Evolutionary conservation across 352 stramenopile species (phyloP).

Genomic region (Saprolegnia parasitica): DNA sequence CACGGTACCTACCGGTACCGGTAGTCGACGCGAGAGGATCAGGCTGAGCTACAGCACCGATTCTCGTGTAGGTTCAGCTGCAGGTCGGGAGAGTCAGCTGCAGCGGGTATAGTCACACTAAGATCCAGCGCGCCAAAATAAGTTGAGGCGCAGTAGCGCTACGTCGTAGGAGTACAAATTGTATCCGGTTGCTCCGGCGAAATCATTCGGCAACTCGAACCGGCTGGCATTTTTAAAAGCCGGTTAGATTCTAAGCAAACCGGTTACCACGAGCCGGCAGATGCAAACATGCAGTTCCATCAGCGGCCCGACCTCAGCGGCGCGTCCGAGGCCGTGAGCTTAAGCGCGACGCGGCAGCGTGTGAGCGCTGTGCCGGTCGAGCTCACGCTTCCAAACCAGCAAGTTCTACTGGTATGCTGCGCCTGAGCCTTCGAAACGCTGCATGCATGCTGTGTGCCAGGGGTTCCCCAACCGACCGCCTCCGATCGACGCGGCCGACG

Average conservation of each 20-base stretch:
- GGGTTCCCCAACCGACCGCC: neutral
- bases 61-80: too few species aligned
- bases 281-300: constrained; percentile 17
- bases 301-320: constrained; percentile 19
- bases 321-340: neutral
- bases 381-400: constrained; percentile 6
- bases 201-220: neutral
- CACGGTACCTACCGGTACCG: too few species aligned
- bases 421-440: neutral
- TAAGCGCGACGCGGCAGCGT: constrained; percentile 1
- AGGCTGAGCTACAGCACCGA: too few species aligned
- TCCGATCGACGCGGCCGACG: neutral
- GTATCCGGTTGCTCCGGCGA: neutral
- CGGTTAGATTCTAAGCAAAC: too few species aligned
- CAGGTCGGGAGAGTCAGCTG: too few species aligned
- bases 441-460: neutral
- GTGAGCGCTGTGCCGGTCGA: constrained; percentile 2
- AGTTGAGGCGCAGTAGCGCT: neutral
- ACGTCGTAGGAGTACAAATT: neutral
- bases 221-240: too few species aligned
- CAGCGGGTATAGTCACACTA: neutral
- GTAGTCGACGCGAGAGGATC: too few species aligned
- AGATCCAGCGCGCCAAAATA: neutral
- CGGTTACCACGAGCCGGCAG: too few species aligned
- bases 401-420: constrained; percentile 7